A percentile compares a stretch with the other conserved stretches of the same genome.
These are phyloP conservation scores for Lophiotrema nucula DNA, from an alignment of 495 filamentous ascomycete genomes.

Conservation along the genomic window DNA sequence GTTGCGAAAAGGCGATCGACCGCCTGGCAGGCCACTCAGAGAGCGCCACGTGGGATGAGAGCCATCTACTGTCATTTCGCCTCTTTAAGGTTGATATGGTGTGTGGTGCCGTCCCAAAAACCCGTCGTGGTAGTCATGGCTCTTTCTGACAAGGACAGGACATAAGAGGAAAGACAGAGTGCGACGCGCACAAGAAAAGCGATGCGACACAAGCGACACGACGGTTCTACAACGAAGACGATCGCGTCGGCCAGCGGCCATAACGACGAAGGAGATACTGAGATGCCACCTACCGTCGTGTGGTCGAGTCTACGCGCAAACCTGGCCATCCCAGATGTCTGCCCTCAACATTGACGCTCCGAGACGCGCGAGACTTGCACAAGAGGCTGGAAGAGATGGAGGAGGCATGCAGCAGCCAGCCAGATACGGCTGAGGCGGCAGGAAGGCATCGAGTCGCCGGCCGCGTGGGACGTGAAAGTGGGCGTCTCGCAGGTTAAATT, in stretches of 20 bases:
- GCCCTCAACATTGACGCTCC: too few relatives aligned
- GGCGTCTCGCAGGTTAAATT: slow-evolving; percentile 12
- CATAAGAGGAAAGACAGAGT: slow-evolving; percentile 9
- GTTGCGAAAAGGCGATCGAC: slow-evolving; percentile 27
- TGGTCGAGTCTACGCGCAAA: neutral
- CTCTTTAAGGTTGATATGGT: slow-evolving; percentile 29
- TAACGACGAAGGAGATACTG: neutral
- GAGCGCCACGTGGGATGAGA: slow-evolving; percentile 36
- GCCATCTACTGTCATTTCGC: slow-evolving; percentile 10
- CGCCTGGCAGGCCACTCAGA: slow-evolving; percentile 35
- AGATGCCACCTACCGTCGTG: neutral
- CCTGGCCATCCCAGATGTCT: too few relatives aligned
- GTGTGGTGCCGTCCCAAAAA: slow-evolving; percentile 7
- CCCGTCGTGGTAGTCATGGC: neutral
- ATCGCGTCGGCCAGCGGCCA: neutral
- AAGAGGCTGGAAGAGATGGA: neutral
- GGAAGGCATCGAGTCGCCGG: slow-evolving; percentile 1
- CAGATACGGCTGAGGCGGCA: neutral
- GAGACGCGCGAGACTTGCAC: too few relatives aligned
- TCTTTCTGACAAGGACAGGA: slow-evolving; percentile 19
- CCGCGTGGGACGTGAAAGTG: neutral
- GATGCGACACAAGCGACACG: slow-evolving; percentile 22
- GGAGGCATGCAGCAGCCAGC: neutral
- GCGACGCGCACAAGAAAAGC: slow-evolving; percentile 13
- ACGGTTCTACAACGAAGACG: slow-evolving; percentile 22